phyloP scores from a whole-genome alignment of 176 grass and related monocot species.

The Ampelocalamus luodianensis region DNA sequence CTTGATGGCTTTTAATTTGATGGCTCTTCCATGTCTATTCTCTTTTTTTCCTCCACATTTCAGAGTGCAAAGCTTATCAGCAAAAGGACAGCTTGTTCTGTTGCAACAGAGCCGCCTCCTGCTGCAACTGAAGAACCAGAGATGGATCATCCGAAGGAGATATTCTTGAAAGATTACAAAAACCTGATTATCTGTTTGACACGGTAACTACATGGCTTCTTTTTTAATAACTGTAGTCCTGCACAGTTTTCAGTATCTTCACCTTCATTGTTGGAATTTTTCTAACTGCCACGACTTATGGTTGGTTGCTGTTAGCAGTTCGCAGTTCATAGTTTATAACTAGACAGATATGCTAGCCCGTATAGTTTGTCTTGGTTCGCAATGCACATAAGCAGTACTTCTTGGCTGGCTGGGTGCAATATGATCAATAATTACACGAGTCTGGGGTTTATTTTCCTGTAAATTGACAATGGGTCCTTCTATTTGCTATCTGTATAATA shows the following conservation, averaged over 20 bases:
- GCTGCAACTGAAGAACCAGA: conserved; percentile 63
- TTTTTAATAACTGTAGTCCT: not conserved
- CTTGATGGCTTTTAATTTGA: not conserved
- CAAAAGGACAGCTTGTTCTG: conserved; percentile 74
- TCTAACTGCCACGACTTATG: not conserved
- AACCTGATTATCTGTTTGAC: conserved; percentile 86
- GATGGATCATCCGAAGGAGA: conserved; percentile 88
- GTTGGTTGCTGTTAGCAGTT: not conserved
- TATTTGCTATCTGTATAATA: conserved; percentile 24
- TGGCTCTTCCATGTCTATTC: not conserved
- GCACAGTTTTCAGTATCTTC: not conserved
- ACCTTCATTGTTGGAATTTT: conserved; percentile 6
- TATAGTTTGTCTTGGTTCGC: not conserved
- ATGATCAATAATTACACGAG: not conserved
- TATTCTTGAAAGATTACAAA: conserved; percentile 97
- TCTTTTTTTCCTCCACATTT: conserved; percentile 18
- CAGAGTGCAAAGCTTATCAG: conserved; percentile 61
- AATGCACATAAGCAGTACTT: not conserved
- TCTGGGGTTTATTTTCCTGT: not conserved
- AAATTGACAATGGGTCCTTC: conserved; percentile 16
- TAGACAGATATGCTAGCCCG: not conserved
- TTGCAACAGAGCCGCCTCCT: conserved; percentile 76
- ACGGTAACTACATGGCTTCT: conserved; percentile 50
- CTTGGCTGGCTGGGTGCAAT: not conserved
- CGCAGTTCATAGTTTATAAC: not conserved